These are phyloP conservation scores for Termitomyces sp. DNA, from an alignment of 768 basidiomycete species.

Conservation along the genomic window DNA sequence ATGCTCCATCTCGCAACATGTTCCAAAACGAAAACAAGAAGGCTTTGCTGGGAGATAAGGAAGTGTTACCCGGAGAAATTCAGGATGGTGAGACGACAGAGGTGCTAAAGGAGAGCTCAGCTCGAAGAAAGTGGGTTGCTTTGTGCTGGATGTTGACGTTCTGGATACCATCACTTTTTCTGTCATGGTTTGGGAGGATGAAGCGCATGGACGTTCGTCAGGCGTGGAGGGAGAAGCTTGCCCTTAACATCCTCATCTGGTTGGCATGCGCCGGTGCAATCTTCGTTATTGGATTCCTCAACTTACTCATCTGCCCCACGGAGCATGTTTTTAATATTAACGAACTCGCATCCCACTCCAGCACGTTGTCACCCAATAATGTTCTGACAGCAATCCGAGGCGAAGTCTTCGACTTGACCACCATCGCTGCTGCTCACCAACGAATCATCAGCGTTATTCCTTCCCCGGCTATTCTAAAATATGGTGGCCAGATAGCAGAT, in stretches of 20 bases:
- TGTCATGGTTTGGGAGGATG: conserved; percentile 81
- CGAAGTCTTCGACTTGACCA: conserved; percentile 87
- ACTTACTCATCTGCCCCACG: conserved; percentile 87
- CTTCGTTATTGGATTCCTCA: conserved; percentile 90
- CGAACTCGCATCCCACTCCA: conserved; percentile 76
- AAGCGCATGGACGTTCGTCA: conserved; percentile 91
- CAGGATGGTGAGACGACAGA: conserved; percentile 87
- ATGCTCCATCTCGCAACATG: conserved; percentile 94
- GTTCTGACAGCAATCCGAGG: conserved; percentile 84
- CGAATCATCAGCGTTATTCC: conserved; percentile 71
- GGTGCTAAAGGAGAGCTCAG: conserved; percentile 76
- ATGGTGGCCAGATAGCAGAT: conserved; percentile 74
- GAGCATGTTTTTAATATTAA: conserved; percentile 82
- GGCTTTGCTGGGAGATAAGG: conserved; percentile 64
- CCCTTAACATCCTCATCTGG: conserved; percentile 95
- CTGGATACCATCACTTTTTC: conserved; percentile 76
- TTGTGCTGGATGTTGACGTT: conserved; percentile 88
- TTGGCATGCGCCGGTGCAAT: conserved; percentile 82
- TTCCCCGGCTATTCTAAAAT: conserved; percentile 68
- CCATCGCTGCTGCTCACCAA: conserved; percentile 60
- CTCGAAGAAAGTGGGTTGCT: conserved; percentile 81
- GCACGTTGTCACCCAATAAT: conserved; percentile 57
- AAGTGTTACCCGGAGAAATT: conserved; percentile 78
- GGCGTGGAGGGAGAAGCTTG: conserved; percentile 97
- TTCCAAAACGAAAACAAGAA: conserved; percentile 81